Evolutionary conservation across 495 filamentous ascomycete species (phyloP), one percentile per base, ranked within the genome.

Genomic region (Penicillium verhagenii): DNA sequence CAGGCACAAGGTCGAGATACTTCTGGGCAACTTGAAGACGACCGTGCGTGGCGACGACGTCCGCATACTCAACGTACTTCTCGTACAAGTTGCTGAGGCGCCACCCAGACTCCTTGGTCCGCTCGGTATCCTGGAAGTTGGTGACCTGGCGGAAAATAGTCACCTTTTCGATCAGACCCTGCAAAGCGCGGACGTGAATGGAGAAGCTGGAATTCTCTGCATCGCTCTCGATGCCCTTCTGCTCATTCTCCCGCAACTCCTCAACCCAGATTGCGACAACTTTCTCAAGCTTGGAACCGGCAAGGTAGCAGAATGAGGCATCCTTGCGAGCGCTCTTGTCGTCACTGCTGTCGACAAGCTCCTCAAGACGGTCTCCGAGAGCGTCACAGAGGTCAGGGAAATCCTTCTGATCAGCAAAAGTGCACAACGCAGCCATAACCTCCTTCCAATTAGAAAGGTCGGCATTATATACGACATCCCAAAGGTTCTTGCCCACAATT

Each of bases 381-480:
- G 91, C 91, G 66, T 97, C 94, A 62, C 92, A 97, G n/a, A 99
- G 83, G 63, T 97, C 95, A 25, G 91, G 80, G 69, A 97, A 99
- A 61, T 97, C 94, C 50, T 85, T 81, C 37, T 89, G 85, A 47
- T 94, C 86, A 10, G 92, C 93, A 69, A 92, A 97, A 11, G 92
- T 97, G 81, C 94, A 97, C 25, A 99, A 79, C 2, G 91, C 88
- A 24, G 88, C 92, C 90, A 97, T 92, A 10, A 94, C 85, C 70
- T 97, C 94, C 73, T 93, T 97, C 94, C 94, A 99, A 71, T 93
- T 89, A 37, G 80, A 77, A 40, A 97, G 71, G 63, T 96, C 89
- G 1, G 94, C 95, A 63, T 99, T 97, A 71, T 97, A 87, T 8
- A 97, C 94, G 42, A 97, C 81, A 75, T 99, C 94, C 94, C 95